Percentiles rank a stretch among this genome's conserved stretches.
Evolutionary conservation across 495 filamentous ascomycete genomes (phyloP).

Genomic region (Aspergillus cavernicola): DNA sequence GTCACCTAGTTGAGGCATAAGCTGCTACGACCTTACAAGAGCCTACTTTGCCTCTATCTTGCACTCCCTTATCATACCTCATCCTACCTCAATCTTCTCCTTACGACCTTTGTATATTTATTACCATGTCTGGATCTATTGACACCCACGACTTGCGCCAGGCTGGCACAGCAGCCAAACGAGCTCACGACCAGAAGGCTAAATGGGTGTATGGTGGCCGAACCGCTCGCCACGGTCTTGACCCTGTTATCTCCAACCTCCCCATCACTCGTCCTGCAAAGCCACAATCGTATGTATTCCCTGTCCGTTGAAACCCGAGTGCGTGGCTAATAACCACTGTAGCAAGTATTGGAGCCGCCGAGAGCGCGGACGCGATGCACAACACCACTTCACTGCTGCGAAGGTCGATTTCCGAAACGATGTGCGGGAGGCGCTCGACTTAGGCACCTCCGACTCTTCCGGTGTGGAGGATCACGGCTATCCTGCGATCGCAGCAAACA

Average conservation of each 20-base stretch:
- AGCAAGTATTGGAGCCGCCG: constrained; percentile 24
- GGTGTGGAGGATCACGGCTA: constrained; percentile 37
- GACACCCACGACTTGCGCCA: constrained; percentile 22
- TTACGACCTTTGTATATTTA: not conserved
- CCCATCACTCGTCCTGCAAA: constrained; percentile 29
- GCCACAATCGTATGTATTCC: constrained; percentile 20
- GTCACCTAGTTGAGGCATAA: constrained; percentile 5
- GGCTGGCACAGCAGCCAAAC: constrained; percentile 32
- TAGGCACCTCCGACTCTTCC: constrained; percentile 30
- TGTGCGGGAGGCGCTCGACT: constrained; percentile 27
- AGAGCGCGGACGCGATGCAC: constrained; percentile 27
- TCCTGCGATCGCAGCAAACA: constrained; percentile 33
- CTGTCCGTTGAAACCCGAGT: not conserved
- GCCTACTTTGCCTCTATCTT: not conserved
- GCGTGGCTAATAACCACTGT: not conserved
- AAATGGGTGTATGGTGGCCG: constrained; percentile 52
- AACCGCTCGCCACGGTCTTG: constrained; percentile 4
- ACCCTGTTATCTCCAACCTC: constrained; percentile 6
- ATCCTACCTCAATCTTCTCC: not conserved
- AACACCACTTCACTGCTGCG: constrained; percentile 27
- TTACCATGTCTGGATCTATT: constrained; percentile 16
- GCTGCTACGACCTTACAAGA: not conserved
- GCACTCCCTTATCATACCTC: not conserved
- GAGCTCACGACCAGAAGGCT: constrained; percentile 48
- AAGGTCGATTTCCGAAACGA: constrained; percentile 37